Evolutionary conservation across 257 asterid genomes (phyloP).

Genomic region (Mentha longifolia): DNA sequence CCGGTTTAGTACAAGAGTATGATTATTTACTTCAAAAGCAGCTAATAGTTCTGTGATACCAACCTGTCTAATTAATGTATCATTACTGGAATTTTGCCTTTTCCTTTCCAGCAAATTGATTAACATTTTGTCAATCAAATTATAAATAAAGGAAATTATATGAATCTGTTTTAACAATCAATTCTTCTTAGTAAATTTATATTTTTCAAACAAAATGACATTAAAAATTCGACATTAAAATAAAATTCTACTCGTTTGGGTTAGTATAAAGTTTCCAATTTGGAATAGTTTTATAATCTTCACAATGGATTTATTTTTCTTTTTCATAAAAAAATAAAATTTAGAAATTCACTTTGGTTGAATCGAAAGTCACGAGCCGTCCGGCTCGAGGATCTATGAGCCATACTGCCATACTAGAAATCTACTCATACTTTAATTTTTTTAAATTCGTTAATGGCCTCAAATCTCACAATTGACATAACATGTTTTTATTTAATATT

Average conservation of each 20-base stretch:
- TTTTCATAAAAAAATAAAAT: background rate
- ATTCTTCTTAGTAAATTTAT: background rate
- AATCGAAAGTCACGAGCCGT: slow-evolving; percentile 46
- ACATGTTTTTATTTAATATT: background rate
- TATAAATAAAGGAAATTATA: background rate
- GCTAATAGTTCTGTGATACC: slow-evolving; percentile 23
- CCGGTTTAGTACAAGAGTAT: slow-evolving; percentile 18
- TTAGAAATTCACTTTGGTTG: slow-evolving; percentile 22
- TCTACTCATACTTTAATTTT: no score
- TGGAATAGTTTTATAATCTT: background rate
- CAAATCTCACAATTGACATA: background rate
- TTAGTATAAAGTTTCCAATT: background rate
- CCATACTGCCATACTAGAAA: no score
- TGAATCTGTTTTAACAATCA: no score
- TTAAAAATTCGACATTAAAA: no score
- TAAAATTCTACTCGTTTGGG: background rate
- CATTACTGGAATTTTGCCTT: background rate
- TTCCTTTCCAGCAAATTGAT: slow-evolving; percentile 25
- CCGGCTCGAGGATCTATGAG: slow-evolving; percentile 36
- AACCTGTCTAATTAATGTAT: slow-evolving; percentile 17
- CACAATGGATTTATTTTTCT: background rate
- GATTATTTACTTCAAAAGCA: slow-evolving; percentile 29
- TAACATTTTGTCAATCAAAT: background rate
- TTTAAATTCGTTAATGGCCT: background rate
- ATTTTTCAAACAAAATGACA: no score